Conservation (phyloP, 2,329 filamentous ascomycete species). For the Ophiocordyceps camponoti-leonardi region DNA sequence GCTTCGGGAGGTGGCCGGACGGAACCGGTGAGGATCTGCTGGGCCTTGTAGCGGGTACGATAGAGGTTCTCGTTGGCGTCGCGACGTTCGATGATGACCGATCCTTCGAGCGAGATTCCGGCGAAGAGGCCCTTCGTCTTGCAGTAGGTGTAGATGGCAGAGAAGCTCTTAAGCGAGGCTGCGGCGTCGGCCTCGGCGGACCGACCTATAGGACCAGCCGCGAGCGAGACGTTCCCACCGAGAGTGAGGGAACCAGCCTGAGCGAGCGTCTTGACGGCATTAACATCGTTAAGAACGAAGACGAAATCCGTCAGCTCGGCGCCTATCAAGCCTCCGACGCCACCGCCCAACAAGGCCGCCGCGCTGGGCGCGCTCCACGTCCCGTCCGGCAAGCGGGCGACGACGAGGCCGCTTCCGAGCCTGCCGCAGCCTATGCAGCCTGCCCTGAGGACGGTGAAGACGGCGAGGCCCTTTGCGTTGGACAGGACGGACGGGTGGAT, state of each 20-base stretch:
- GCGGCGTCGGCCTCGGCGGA: conserved; percentile 94
- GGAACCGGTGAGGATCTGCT: conserved; percentile 62
- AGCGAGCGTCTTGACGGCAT: conserved; percentile 82
- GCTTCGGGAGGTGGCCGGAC: conserved; percentile 67
- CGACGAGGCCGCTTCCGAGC: conserved; percentile 68
- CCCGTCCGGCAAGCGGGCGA: conserved; percentile 61
- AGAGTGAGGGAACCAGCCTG: conserved; percentile 83
- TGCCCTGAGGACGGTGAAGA: conserved; percentile 75
- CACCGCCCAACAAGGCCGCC: conserved; percentile 65
- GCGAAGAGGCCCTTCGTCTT: conserved; percentile 97
- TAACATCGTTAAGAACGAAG: conserved; percentile 89
- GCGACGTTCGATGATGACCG: conserved; percentile 80
- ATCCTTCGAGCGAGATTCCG: conserved; percentile 85
- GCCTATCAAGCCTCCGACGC: conserved; percentile 73
- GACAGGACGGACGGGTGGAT: conserved; percentile 82
- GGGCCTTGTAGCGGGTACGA: conserved; percentile 62
- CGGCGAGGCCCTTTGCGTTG: conserved; percentile 79
- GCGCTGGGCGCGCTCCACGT: conserved; percentile 69
- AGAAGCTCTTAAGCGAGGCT: conserved; percentile 74
- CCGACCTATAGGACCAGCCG: conserved; percentile 80
- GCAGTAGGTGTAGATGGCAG: conserved; percentile 90
- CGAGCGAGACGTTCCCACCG: conserved; percentile 90
- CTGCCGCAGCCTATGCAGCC: conserved; percentile 71
- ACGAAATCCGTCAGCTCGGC: conserved; percentile 89
- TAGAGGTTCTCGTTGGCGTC: conserved; percentile 98